Conservation (phyloP, 768 basidiomycete species). For the Agaricus bisporus region DNA sequence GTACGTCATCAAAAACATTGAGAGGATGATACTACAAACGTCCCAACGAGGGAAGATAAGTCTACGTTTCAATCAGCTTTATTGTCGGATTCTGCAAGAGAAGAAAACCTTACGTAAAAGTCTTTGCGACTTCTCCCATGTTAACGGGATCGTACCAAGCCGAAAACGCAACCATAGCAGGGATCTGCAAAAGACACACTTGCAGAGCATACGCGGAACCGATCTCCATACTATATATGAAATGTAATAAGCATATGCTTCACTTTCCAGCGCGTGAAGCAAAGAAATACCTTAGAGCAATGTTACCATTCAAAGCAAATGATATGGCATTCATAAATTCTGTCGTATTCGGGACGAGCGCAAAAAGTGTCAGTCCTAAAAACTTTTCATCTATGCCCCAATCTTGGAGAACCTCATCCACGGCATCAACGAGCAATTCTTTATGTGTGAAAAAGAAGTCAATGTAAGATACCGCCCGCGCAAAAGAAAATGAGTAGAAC, state of each 20-base stretch:
- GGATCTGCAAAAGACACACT: slow-evolving; percentile 95
- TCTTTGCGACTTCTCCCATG: slow-evolving; percentile 82
- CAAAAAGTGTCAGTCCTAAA: slow-evolving; percentile 93
- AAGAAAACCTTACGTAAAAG: slow-evolving; percentile 76
- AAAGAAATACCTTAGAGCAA: slow-evolving; percentile 75
- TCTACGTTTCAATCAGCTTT: slow-evolving; percentile 31
- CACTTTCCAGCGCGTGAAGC: background rate
- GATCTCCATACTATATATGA: slow-evolving; percentile 83
- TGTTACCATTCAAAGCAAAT: slow-evolving; percentile 95
- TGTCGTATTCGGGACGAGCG: slow-evolving; percentile 96
- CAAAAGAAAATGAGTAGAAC: slow-evolving; percentile 19
- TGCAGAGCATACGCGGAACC: slow-evolving; percentile 98
- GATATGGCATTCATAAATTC: slow-evolving; percentile 99
- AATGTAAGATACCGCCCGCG: no score
- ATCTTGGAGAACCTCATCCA: slow-evolving; percentile 86
- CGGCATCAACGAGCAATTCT: slow-evolving; percentile 94
- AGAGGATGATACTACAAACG: slow-evolving; percentile 87
- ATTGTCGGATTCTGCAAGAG: background rate
- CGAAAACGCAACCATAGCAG: slow-evolving; percentile 98
- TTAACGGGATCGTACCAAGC: slow-evolving; percentile 87
- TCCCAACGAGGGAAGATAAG: slow-evolving; percentile 99
- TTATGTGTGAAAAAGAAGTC: background rate
- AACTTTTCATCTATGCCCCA: slow-evolving; percentile 97
- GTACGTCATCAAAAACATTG: slow-evolving; percentile 97
- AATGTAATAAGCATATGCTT: background rate